Conservation (phyloP, 352 stramenopile species). For the Phytopythium ostracodes region DNA sequence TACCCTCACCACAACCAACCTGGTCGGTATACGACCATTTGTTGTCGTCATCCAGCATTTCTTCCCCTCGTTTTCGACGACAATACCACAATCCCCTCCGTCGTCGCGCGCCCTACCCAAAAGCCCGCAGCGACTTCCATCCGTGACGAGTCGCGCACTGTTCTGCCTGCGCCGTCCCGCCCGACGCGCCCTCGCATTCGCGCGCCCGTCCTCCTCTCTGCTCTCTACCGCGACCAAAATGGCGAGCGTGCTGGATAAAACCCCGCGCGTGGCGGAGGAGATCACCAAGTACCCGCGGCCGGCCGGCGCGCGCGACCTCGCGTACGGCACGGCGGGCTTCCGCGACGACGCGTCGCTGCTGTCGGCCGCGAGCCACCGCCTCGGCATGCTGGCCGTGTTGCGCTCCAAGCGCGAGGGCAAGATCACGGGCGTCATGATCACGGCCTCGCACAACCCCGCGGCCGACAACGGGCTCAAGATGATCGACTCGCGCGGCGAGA, state of each 20-base stretch:
- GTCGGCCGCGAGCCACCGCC: conserved; percentile 88
- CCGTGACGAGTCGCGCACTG: neutral
- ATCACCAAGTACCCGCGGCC: conserved; percentile 64
- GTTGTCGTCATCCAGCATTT: too few species aligned
- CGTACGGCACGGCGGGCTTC: conserved; percentile 96
- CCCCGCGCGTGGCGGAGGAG: conserved; percentile 76
- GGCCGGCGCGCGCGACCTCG: conserved; percentile 38
- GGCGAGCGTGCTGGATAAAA: conserved; percentile 69
- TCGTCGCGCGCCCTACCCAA: too few species aligned
- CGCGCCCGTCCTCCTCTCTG: neutral
- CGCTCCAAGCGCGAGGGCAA: conserved; percentile 76
- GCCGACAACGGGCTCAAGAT: conserved; percentile 95
- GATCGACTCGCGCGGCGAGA: conserved; percentile 91
- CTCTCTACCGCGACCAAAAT: neutral
- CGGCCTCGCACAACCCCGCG: conserved; percentile 90
- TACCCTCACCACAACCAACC: too few species aligned
- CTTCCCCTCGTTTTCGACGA: too few species aligned
- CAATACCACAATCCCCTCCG: too few species aligned
- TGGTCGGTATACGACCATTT: too few species aligned
- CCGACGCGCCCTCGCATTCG: neutral
- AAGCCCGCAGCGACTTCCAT: too few species aligned
- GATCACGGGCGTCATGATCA: conserved; percentile 93
- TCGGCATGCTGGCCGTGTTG: conserved; percentile 87
- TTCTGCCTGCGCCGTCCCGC: neutral
- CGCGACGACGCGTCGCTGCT: conserved; percentile 89